Evolutionary conservation across 306 rosid species (phyloP), one percentile per base, ranked within the genome.

Genomic region (Casuarina cunninghamiana): DNA sequence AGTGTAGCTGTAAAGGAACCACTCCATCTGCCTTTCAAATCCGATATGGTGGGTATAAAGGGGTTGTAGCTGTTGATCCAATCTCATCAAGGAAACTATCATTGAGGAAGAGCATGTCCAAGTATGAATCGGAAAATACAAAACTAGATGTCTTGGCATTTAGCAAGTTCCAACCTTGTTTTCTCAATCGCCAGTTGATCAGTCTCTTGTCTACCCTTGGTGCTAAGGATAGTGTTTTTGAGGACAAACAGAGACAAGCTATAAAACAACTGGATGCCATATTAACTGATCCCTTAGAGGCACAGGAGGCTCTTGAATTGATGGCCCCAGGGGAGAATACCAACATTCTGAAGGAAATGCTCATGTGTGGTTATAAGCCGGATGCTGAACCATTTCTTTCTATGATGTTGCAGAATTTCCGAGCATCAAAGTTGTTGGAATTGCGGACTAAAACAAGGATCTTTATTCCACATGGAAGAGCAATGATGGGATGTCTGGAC

Each of bases 401-500:
- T 49, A 91, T 94, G 97, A 94, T 91, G 97, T 80, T 94, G 79
- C 93, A 89, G 78, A 85, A 91, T 46, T 94, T 91, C 54, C 88
- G 97, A 76, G 90, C 93, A 70, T 89, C 90, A 19, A 91, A 91
- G 79, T 75, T 93, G 70, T 73, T 86, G 82, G 98, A 90, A 53
- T 72, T 93, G 87, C 85, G 91, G 57, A 84, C 45, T 4, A 94
- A 84, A 79, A 45, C 90, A 67, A 91, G 90, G 83, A 89, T 94
- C 78, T 77, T 86, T 73, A 79, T 94, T 78, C 96, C 93, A 66
- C 53, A 81, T 3, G 98, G 98, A 81, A 85, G 91, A 85, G 94
- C 96, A 76, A 90, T 94, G 98, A 89, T 94, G 94, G 98, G 98
- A 32, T 89, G 92, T 81, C 88, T 93, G n/a, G 98, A 93, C 74